Evolutionary conservation across 2,329 filamentous ascomycete genomes (phyloP).

Genomic region (Pseudohalonectria lignicola): DNA sequence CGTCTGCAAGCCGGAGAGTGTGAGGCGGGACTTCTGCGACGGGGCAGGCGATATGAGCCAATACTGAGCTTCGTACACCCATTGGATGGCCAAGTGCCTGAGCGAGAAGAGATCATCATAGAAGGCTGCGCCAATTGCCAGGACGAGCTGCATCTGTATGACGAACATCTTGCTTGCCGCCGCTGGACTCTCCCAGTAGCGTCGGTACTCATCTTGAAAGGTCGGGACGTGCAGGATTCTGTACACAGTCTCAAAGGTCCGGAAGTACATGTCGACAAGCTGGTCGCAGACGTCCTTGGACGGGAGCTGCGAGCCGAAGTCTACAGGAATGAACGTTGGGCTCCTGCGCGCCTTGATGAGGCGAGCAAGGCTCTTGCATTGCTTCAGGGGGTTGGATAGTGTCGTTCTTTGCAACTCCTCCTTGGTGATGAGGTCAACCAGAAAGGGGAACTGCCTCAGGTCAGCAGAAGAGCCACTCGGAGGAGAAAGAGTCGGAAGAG

Average conservation of each 20-base stretch:
- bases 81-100: conserved; percentile 30
- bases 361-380: conserved; percentile 42
- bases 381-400: conserved; percentile 23
- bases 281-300: conserved; percentile 30
- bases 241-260: conserved; percentile 43
- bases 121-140: conserved; percentile 37
- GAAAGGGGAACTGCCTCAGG: conserved; percentile 26
- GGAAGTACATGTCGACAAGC: conserved; percentile 41
- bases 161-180: conserved; percentile 30
- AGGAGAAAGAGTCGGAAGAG: too few species aligned
- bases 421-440: conserved; percentile 25
- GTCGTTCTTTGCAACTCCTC: conserved; percentile 23
- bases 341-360: conserved; percentile 36
- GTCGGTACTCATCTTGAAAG: conserved; percentile 41
- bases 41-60: conserved; percentile 36
- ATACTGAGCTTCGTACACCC: conserved; percentile 40
- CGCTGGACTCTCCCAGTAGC: conserved; percentile 32
- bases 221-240: conserved; percentile 47
- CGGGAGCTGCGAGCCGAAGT: conserved; percentile 28
- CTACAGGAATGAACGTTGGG: conserved; percentile 11
- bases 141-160: conserved; percentile 40
- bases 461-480: too few species aligned
- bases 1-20: conserved; percentile 36
- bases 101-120: conserved; percentile 33
- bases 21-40: conserved; percentile 35